Evolutionary conservation across 495 filamentous ascomycete genomes (phyloP), one percentile per base, ranked within the genome.

Genomic region (Tuber calosporum): DNA sequence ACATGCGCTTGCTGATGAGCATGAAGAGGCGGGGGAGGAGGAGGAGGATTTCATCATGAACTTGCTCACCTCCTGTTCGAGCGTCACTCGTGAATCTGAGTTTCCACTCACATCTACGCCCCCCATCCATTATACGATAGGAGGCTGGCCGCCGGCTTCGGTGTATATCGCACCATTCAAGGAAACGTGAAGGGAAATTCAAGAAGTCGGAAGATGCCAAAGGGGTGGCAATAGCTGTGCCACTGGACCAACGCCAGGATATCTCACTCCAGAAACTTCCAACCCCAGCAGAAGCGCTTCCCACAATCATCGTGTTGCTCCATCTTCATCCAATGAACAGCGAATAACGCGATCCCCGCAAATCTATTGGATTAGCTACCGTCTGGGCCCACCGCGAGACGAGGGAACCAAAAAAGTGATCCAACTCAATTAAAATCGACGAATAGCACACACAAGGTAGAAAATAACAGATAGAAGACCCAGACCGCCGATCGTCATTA

Each of bases 401-500:
- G 53, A 30, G 53, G 30, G 26, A 62, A 30, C n/a, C 42, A 26
- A 53, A 13, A 26, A 62, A 62, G 53, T 30, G n/a, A 4, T 30
- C n/a, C 9, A 62, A 30, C 53, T 62, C 26, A 62, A 30, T 22
- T 8, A 62, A 62, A 62, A 62, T n/a, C 17, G 30, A 62, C 53
- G 26, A 62, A 62, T 62, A 15, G 53, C 53, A 62, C 15, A 62
- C 53, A 11, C 9, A 62, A 30, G 26, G 53, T 62, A 26, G 53
- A 62, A 62, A 62, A 62, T 30, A 62, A 62, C 53, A 62, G 53
- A 62, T 62, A 30, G n/a, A 62, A 30, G 53, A 62, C n/a, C 53
- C 53, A 30, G 53, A 62, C n/a, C 9, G 9, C 53, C 53, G 53
- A 62, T 62, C 53, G 30, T 17, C 53, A 17, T 22, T 26, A 30